Conservation (phyloP, 805 yeast species). For the Ogataea ramenticola region DNA sequence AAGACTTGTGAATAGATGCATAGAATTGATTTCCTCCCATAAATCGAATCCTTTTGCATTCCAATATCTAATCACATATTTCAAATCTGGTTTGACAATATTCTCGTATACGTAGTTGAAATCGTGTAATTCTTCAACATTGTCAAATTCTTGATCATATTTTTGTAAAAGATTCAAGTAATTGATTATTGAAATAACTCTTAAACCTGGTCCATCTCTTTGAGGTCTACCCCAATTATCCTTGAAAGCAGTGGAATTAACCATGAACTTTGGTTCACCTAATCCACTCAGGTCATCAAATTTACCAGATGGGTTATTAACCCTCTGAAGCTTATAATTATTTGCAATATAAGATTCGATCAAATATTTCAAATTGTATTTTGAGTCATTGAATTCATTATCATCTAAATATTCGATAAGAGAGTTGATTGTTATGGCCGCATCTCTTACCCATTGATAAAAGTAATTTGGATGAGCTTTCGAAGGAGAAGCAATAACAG, state of each 20-base stretch:
- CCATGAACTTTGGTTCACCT: conserved; percentile 86
- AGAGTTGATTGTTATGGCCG: conserved; percentile 71
- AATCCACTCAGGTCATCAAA: conserved; percentile 48
- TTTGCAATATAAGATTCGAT: conserved; percentile 60
- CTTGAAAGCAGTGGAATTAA: conserved; percentile 55
- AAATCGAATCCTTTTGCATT: conserved; percentile 63
- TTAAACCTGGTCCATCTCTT: conserved; percentile 87
- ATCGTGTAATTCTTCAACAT: conserved; percentile 24
- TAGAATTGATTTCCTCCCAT: conserved; percentile 82
- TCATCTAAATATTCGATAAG: conserved; percentile 52
- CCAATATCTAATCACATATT: conserved; percentile 61
- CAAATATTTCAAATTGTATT: conserved; percentile 11
- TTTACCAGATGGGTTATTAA: conserved; percentile 62
- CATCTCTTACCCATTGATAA: conserved; percentile 87
- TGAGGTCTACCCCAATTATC: conserved; percentile 93
- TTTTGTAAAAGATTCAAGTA: conserved; percentile 40
- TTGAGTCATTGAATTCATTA: conserved; percentile 16
- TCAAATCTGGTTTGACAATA: conserved; percentile 62
- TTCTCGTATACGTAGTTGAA: conserved; percentile 36
- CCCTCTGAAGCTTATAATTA: conserved; percentile 53
- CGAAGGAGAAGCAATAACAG: conserved; percentile 83
- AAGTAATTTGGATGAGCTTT: conserved; percentile 65
- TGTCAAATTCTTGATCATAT: conserved; percentile 18
- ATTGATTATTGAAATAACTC: conserved; percentile 57
- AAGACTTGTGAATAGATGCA: conserved; percentile 74